Conservation (phyloP, 179 eudicot genomes). For the Pouteria campechiana region DNA sequence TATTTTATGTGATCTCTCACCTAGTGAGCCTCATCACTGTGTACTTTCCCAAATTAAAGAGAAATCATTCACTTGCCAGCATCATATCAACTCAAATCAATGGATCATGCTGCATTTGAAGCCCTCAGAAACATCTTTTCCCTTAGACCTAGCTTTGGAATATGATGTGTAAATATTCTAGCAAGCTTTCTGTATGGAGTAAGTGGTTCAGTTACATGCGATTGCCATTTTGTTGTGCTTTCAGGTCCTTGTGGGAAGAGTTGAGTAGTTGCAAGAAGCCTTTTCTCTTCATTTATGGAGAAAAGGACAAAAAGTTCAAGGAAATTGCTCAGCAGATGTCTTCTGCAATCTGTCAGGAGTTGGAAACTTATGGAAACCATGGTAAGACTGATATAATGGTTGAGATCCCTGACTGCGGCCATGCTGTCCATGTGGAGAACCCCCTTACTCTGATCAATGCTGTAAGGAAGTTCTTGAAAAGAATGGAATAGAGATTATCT, state of each 20-base stretch:
- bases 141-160: too few species aligned
- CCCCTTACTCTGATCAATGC: slow-evolving; percentile 57
- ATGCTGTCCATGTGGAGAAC: slow-evolving; percentile 91
- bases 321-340: slow-evolving; percentile 42
- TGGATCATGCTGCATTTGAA: too few species aligned
- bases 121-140: too few species aligned
- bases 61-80: too few species aligned
- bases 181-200: too few species aligned
- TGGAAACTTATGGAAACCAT: too few species aligned
- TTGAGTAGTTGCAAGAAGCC: slow-evolving; percentile 49
- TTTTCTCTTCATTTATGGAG: slow-evolving; percentile 59
- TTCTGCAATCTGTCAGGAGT: slow-evolving; percentile 17
- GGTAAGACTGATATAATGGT: slow-evolving; percentile 13
- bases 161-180: too few species aligned
- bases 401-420: slow-evolving; percentile 67
- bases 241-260: slow-evolving; percentile 88
- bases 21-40: too few species aligned
- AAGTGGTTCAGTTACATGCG: too few species aligned
- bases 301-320: slow-evolving; percentile 65
- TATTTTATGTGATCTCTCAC: too few species aligned
- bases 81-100: too few species aligned
- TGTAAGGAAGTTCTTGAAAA: slow-evolving; percentile 40
- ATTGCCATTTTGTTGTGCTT: background rate
- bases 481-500: slow-evolving; percentile 1
- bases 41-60: too few species aligned